Conservation (phyloP, 225 moss, liverwort and hornwort species). For the Pseudisothecium myosuroides region DNA sequence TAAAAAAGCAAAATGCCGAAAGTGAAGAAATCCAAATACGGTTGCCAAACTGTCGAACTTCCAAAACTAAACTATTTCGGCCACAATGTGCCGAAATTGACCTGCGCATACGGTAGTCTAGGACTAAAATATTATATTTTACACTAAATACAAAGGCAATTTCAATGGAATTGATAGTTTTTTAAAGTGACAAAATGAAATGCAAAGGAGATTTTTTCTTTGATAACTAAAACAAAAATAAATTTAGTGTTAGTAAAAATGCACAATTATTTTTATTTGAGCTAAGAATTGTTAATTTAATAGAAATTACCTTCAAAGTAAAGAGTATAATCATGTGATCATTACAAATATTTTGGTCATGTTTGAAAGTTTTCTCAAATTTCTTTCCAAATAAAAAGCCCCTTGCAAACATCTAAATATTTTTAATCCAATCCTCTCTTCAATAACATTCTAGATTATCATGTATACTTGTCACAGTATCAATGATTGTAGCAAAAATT, state of each 20-base stretch:
- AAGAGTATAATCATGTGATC: background rate
- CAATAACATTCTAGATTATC: background rate
- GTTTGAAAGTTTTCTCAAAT: background rate
- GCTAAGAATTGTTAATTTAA: background rate
- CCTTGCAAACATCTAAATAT: accelerated
- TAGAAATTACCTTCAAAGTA: background rate
- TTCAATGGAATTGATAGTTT: background rate
- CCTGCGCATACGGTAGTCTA: too few species aligned
- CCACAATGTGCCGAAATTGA: too few species aligned
- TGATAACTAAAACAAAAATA: background rate
- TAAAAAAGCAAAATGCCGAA: too few species aligned
- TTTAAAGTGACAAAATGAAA: background rate
- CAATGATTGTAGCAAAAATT: background rate
- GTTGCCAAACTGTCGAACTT: too few species aligned
- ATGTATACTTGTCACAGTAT: background rate
- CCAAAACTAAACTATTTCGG: too few species aligned
- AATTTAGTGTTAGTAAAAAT: background rate
- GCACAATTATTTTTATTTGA: background rate
- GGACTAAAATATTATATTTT: background rate
- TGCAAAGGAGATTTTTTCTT: background rate
- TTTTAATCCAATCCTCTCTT: background rate
- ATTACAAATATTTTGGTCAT: too few species aligned
- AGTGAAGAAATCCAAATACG: too few species aligned
- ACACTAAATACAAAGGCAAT: background rate
- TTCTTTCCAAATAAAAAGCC: background rate